Evolutionary conservation across 2,329 filamentous ascomycete species (phyloP).

Genomic region (Fusarium gaditjirri): DNA sequence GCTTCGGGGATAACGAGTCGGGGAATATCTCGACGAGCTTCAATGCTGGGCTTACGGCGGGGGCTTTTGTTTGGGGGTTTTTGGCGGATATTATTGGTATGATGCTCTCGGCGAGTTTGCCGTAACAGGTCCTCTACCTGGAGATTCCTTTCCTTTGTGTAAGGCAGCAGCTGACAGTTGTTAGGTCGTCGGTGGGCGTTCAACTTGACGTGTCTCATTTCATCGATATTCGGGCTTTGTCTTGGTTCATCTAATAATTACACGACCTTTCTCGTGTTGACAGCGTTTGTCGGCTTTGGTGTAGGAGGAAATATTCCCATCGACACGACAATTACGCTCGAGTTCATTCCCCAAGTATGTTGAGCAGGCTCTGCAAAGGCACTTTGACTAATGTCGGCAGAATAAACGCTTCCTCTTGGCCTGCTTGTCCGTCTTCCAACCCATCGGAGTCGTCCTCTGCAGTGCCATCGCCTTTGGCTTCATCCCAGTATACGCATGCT

Average conservation of each 20-base stretch:
- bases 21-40: slow-evolving; percentile 65
- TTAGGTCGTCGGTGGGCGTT: slow-evolving; percentile 64
- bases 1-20: slow-evolving; percentile 54
- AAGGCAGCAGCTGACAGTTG: not conserved
- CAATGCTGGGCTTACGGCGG: slow-evolving; percentile 63
- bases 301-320: slow-evolving; percentile 66
- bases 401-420: slow-evolving; percentile 62
- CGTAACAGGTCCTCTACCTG: slow-evolving; percentile 2
- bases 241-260: slow-evolving; percentile 62
- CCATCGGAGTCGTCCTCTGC: slow-evolving; percentile 63
- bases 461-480: slow-evolving; percentile 63
- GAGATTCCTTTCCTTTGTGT: not conserved
- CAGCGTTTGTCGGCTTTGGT: slow-evolving; percentile 64
- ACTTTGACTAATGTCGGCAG: not conserved
- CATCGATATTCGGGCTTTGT: slow-evolving; percentile 63
- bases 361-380: accelerated
- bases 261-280: slow-evolving; percentile 61
- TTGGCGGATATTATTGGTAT: slow-evolving; percentile 61
- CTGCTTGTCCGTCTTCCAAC: slow-evolving; percentile 65
- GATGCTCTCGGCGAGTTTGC: not conserved
- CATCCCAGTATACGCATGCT: slow-evolving; percentile 62
- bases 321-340: slow-evolving; percentile 65
- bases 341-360: slow-evolving; percentile 61
- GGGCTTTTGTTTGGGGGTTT: slow-evolving; percentile 66
- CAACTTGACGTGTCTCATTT: slow-evolving; percentile 66